These are phyloP conservation scores for Metschnikowia lachancei DNA, from an alignment of 805 yeast species.

Conservation along the genomic window DNA sequence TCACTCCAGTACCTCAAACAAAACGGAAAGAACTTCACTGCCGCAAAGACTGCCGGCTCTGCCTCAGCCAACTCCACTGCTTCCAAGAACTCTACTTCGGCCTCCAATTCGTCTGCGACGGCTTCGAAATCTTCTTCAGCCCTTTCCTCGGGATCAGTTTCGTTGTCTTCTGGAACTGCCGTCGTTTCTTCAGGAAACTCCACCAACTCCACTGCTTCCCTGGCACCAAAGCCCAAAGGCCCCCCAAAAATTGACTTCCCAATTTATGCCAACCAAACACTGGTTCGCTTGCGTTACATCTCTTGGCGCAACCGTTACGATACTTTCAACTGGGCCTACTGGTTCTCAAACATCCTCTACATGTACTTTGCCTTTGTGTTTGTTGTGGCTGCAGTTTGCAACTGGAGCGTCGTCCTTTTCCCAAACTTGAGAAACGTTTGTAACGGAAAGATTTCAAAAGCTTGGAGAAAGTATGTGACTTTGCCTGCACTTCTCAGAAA, in stretches of 20 bases:
- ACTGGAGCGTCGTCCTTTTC: constrained; percentile 17
- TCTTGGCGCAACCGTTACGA: constrained; percentile 8
- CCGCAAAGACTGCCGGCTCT: not conserved
- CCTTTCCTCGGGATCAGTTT: not conserved
- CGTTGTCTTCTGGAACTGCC: not conserved
- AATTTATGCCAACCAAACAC: constrained; percentile 8
- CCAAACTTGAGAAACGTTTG: constrained; percentile 12
- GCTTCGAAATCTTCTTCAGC: too few relatives aligned
- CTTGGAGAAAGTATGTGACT: constrained; percentile 35
- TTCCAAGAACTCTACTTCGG: too few relatives aligned
- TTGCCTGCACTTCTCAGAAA: constrained; percentile 39
- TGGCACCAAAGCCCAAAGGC: not conserved
- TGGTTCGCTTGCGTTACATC: constrained; percentile 3
- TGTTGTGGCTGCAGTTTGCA: constrained; percentile 13
- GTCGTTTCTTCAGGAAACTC: not conserved
- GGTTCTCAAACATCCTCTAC: constrained; percentile 12
- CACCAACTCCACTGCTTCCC: not conserved
- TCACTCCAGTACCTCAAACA: constrained; percentile 2
- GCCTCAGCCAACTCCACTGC: not conserved
- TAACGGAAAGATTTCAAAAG: constrained; percentile 29
- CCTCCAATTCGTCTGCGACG: not conserved
- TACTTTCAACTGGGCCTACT: constrained; percentile 16
- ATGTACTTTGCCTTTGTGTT: constrained; percentile 17
- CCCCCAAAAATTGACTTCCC: constrained; percentile 13
- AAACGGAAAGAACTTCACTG: constrained; percentile 8